Evolutionary conservation across 192 early-diverging fungal genomes (phyloP).

Genomic region (Backusella sp.): DNA sequence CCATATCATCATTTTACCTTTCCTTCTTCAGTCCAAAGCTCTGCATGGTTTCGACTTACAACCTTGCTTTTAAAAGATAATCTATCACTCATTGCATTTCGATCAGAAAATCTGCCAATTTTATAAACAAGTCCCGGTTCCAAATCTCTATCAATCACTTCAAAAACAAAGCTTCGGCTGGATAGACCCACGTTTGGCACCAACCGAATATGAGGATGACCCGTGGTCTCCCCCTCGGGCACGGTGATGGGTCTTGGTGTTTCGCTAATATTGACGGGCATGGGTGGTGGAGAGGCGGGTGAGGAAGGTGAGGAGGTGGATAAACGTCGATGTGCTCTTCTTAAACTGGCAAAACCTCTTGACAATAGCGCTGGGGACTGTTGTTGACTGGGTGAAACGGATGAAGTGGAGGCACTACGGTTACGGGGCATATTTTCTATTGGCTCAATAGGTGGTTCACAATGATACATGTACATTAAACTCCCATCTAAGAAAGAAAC

Average conservation of each 20-base stretch:
- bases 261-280: neutral
- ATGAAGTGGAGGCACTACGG: neutral
- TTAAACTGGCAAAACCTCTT: conserved; percentile 11
- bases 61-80: conserved; percentile 90
- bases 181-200: conserved; percentile 9
- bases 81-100: conserved; percentile 56
- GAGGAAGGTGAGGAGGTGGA: neutral
- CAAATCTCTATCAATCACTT: conserved; percentile 61
- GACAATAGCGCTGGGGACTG: conserved; percentile 12
- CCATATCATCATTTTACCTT: conserved; percentile 35
- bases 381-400: neutral
- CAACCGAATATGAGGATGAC: neutral
- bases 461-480: conserved; percentile 4
- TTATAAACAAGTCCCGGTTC: conserved; percentile 59
- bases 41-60: conserved; percentile 88
- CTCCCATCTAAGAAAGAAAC: neutral
- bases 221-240: too few relatives aligned
- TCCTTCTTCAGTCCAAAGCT: conserved; percentile 83
- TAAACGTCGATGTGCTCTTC: conserved; percentile 9
- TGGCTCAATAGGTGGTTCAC: neutral
- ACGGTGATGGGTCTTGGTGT: neutral
- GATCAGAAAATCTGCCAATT: conserved; percentile 74
- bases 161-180: conserved; percentile 38
- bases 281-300: neutral
- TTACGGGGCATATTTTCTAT: conserved; percentile 10